These are phyloP conservation scores for Diospyros lotus DNA, from an alignment of 148 eudicot genomes.

Conservation along the genomic window DNA sequence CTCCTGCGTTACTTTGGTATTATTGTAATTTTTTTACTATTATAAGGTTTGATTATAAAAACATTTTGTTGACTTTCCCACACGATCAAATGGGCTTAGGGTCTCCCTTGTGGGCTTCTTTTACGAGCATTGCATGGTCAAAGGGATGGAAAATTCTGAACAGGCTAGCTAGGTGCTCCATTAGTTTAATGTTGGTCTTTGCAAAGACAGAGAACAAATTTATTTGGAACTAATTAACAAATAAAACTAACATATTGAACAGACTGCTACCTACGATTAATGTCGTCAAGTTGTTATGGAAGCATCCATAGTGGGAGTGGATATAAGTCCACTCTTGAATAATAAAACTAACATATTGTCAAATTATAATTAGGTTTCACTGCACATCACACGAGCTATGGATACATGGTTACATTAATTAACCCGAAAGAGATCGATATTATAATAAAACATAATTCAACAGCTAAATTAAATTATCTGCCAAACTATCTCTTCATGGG, in stretches of 20 bases:
- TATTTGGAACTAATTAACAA: background rate
- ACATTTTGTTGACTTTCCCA: no score
- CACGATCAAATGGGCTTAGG: no score
- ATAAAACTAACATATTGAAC: no score
- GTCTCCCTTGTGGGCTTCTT: no score
- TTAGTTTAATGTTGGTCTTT: background rate
- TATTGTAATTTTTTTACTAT: no score
- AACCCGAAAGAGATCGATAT: background rate
- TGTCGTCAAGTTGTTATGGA: background rate
- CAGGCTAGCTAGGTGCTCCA: background rate
- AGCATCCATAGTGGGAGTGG: background rate
- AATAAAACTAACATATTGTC: background rate
- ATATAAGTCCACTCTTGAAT: constrained; percentile 2
- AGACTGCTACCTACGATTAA: background rate
- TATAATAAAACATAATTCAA: background rate
- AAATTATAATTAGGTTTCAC: background rate
- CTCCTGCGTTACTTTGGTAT: no score
- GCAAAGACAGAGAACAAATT: no score
- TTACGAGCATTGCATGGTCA: background rate
- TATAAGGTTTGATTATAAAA: no score
- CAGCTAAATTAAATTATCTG: background rate
- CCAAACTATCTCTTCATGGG: background rate
- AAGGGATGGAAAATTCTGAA: background rate
- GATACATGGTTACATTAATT: background rate
- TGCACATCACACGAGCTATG: background rate